Conservation (phyloP, 371 early-diverging fungal genomes). For the Rhizopus microsporus region DNA sequence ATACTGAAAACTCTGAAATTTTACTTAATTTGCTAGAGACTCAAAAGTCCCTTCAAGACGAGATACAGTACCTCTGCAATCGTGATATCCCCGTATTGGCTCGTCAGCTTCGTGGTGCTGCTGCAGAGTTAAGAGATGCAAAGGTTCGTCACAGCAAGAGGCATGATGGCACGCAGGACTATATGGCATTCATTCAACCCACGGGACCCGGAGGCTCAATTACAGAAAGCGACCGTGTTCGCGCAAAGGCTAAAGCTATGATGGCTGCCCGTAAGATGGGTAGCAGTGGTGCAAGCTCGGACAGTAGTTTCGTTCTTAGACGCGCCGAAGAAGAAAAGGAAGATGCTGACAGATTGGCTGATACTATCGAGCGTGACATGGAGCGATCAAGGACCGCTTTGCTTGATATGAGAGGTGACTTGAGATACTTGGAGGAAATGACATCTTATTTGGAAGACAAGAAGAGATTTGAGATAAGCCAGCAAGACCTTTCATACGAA, state of each 20-base stretch:
- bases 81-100: slow-evolving; percentile 57
- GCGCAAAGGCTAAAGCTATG: slow-evolving; percentile 67
- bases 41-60: slow-evolving; percentile 46
- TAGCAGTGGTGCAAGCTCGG: slow-evolving; percentile 21
- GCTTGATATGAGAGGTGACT: slow-evolving; percentile 43
- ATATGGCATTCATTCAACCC: slow-evolving; percentile 43
- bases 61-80: slow-evolving; percentile 47
- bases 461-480: slow-evolving; percentile 44
- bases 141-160: slow-evolving; percentile 48
- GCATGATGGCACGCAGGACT: slow-evolving; percentile 47
- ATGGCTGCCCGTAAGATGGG: slow-evolving; percentile 63
- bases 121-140: slow-evolving; percentile 57
- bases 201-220: slow-evolving; percentile 64
- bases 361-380: slow-evolving; percentile 46
- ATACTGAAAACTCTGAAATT: slow-evolving; percentile 33
- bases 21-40: slow-evolving; percentile 38
- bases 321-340: slow-evolving; percentile 52
- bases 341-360: slow-evolving; percentile 38
- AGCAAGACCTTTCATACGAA: slow-evolving; percentile 49
- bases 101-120: slow-evolving; percentile 52
- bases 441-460: slow-evolving; percentile 34
- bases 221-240: slow-evolving; percentile 62
- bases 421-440: slow-evolving; percentile 35
- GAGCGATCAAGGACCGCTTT: slow-evolving; percentile 40
- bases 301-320: slow-evolving; percentile 34